phyloP scores from a whole-genome alignment of 1,284 basidiomycete genomes.

The Porodaedalea pini region DNA sequence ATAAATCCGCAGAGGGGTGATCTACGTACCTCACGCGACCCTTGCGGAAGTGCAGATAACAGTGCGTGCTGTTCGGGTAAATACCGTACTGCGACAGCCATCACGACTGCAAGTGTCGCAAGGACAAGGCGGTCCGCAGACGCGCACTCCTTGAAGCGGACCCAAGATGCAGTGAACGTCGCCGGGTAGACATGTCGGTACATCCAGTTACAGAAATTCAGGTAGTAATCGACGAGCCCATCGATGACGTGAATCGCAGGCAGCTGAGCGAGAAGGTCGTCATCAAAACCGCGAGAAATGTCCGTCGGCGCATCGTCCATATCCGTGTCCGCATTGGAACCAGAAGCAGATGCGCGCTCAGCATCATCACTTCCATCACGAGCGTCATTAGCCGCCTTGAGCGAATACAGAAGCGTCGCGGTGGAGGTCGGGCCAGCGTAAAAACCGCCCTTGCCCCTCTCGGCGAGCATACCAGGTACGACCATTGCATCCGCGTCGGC shows the following conservation, averaged over 20 bases:
- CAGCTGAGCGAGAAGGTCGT: conserved; percentile 62
- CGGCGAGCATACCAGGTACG: conserved; percentile 63
- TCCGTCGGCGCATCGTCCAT: conserved; percentile 23
- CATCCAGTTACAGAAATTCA: conserved; percentile 82
- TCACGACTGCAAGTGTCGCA: conserved; percentile 64
- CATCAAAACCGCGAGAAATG: conserved; percentile 58
- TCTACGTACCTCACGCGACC: background rate
- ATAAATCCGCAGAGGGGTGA: background rate
- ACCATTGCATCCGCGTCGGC: conserved; percentile 43
- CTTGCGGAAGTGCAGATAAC: conserved; percentile 29
- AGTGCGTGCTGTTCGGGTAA: conserved; percentile 62
- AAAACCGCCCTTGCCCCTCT: conserved; percentile 58
- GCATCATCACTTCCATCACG: conserved; percentile 44
- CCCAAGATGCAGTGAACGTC: conserved; percentile 62
- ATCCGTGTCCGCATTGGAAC: conserved; percentile 6
- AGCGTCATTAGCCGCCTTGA: conserved; percentile 41
- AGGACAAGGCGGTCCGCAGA: conserved; percentile 65
- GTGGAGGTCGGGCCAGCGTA: conserved; percentile 73
- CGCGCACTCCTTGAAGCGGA: conserved; percentile 61
- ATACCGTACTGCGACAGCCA: conserved; percentile 69
- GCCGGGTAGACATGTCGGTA: conserved; percentile 69
- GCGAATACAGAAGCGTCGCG: conserved; percentile 61
- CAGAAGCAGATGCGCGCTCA: conserved; percentile 12
- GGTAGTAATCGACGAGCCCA: conserved; percentile 68
- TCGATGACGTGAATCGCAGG: conserved; percentile 66